Evolutionary conservation across 148 eudicot species (phyloP).

Genomic region (Fallopia convolvulus): DNA sequence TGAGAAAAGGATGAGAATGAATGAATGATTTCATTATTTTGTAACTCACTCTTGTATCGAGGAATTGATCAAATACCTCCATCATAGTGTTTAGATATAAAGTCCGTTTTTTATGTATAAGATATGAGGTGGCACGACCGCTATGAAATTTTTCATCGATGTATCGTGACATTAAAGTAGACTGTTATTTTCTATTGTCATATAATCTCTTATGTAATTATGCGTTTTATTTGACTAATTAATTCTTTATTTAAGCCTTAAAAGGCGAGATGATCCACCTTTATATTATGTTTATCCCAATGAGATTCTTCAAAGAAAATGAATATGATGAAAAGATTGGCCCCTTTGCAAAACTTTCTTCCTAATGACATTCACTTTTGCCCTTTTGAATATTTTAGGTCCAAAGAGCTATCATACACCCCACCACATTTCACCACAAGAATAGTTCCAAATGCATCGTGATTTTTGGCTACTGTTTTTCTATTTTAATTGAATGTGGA

Average conservation of each 20-base stretch:
- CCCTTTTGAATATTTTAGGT: background rate
- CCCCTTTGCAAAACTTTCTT: background rate
- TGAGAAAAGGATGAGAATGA: too few relatives aligned
- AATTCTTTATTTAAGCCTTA: background rate
- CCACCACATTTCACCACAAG: background rate
- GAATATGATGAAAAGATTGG: background rate
- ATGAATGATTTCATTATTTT: too few relatives aligned
- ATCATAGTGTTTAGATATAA: too few relatives aligned
- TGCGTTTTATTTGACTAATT: background rate
- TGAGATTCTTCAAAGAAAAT: conserved; percentile 1
- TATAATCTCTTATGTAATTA: background rate
- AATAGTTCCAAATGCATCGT: background rate
- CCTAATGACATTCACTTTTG: background rate
- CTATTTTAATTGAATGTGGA: too few relatives aligned
- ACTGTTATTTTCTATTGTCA: too few relatives aligned
- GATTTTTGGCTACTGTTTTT: too few relatives aligned
- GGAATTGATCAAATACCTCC: too few relatives aligned
- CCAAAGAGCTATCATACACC: background rate
- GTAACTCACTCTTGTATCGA: too few relatives aligned
- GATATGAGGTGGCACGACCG: too few relatives aligned
- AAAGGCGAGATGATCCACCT: background rate
- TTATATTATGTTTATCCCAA: background rate
- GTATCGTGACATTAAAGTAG: too few relatives aligned
- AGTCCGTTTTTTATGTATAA: too few relatives aligned
- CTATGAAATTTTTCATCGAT: too few relatives aligned